Evolutionary conservation across 2,329 filamentous ascomycete genomes (phyloP), one percentile per base, ranked within the genome.

Genomic region (Cladosporium halotolerans): DNA sequence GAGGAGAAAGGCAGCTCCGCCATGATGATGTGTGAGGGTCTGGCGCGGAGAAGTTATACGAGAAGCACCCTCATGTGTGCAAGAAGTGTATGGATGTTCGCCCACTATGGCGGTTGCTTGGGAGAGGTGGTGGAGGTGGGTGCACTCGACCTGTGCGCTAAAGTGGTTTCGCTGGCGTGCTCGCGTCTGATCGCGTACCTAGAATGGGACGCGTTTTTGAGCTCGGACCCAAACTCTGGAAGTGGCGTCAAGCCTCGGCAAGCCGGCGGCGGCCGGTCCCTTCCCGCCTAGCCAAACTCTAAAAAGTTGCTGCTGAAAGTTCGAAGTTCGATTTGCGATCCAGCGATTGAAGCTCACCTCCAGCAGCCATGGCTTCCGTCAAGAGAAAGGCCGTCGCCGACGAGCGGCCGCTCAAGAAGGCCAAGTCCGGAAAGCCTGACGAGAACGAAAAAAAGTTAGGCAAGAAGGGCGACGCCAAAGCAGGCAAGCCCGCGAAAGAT

Each of bases 321-420:
- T 53, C 36, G 10, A 23, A 23, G 34, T 45, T 36, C 14, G 47
- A 31, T 41, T 49, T 49, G 38, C n/a, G 46, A 14, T 32, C 33
- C 33, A 38, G 16, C 36, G 13, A 36, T 11, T 36, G 46, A 42
- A 42, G 40, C 9, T 38, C 42, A 33, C 4, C 14, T 23, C 38
- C 32, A 43, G 40, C 51, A 57, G 53, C 32, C 57, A 77, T 77
- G 74, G 72, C 71, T 57, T 67, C 72, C 28, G 62, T 70, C 11
- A 77, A 77, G 64, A 65, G 75, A 53, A 76, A 75, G 58, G 74
- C 74, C 53, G 72, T 65, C 38, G 62, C 64, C 9, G 64, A 68
- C 19, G 67, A 69, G 48, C 61, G 67, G 47, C 65, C 68, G 7
- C 63, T 58, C 40, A 70, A 70, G 56, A 59, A 38, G 32, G 50